These are phyloP conservation scores for Trichaptum fuscoviolaceum DNA, from an alignment of 768 basidiomycete genomes.

Conservation along the genomic window DNA sequence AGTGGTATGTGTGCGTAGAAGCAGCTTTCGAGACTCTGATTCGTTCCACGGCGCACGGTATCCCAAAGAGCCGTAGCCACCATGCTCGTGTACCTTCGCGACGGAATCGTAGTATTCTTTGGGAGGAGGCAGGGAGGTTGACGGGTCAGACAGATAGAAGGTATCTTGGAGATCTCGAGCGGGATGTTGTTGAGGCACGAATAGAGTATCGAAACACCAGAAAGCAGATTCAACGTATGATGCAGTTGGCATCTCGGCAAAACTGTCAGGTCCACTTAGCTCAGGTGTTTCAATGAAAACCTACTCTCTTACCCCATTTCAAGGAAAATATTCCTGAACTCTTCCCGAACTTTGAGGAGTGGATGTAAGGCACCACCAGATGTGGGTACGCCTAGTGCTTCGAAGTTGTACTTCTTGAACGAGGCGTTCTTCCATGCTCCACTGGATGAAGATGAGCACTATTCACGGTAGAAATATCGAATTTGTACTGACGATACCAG, in stretches of 20 bases:
- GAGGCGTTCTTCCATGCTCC: slow-evolving; percentile 90
- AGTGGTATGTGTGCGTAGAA: slow-evolving; percentile 95
- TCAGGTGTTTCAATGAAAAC: background rate
- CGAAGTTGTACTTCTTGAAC: slow-evolving; percentile 99
- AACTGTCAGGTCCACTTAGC: slow-evolving; percentile 25
- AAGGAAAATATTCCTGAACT: slow-evolving; percentile 95
- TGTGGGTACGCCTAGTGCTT: slow-evolving; percentile 88
- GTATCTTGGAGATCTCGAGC: slow-evolving; percentile 97
- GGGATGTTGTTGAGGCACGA: slow-evolving; percentile 98
- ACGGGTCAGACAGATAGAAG: slow-evolving; percentile 85
- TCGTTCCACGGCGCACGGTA: slow-evolving; percentile 96
- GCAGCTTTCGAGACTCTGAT: slow-evolving; percentile 86
- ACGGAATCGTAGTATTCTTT: slow-evolving; percentile 83
- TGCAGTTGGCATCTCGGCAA: slow-evolving; percentile 97
- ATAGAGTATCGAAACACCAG: slow-evolving; percentile 99
- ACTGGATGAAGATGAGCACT: slow-evolving; percentile 34
- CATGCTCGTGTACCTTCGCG: slow-evolving; percentile 75
- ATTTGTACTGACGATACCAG: slow-evolving; percentile 65
- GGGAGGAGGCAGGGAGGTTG: slow-evolving; percentile 67
- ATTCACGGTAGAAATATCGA: background rate
- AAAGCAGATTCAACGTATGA: slow-evolving; percentile 96
- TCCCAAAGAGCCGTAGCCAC: slow-evolving; percentile 89
- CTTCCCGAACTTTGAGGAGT: slow-evolving; percentile 94
- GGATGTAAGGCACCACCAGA: slow-evolving; percentile 93
- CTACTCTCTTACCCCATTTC: slow-evolving; percentile 84